Conservation (phyloP, 257 asterid genomes). For the Scutellaria minor region DNA sequence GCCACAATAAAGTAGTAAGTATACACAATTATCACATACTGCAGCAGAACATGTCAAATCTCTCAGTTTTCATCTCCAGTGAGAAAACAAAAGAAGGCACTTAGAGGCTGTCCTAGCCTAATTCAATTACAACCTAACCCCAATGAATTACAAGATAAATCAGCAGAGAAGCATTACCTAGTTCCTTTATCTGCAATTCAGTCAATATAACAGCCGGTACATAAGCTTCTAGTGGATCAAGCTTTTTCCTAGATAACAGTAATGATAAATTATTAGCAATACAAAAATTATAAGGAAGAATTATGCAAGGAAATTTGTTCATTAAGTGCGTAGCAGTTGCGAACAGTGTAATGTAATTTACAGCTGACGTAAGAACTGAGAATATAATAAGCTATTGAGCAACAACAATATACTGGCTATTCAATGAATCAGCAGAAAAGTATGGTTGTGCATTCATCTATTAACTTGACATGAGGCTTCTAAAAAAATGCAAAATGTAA, state of each 20-base stretch:
- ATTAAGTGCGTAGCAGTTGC: neutral
- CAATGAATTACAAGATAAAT: constrained; percentile 5
- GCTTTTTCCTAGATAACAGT: constrained; percentile 72
- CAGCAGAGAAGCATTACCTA: constrained; percentile 55
- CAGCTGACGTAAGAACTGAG: constrained; percentile 8
- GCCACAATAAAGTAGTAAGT: constrained; percentile 10
- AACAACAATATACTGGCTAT: neutral
- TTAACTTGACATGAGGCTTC: neutral
- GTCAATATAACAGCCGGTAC: constrained; percentile 89
- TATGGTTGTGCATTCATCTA: neutral
- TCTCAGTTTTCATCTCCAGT: neutral
- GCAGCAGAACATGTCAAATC: neutral
- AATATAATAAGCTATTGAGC: neutral
- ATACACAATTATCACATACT: neutral
- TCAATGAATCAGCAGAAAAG: constrained; percentile 6
- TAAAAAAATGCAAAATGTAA: neutral
- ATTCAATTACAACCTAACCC: neutral
- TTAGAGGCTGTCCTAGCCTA: neutral
- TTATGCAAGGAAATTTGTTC: neutral
- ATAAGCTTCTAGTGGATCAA: constrained; percentile 91
- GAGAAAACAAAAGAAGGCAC: neutral
- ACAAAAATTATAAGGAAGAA: neutral
- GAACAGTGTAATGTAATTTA: neutral
- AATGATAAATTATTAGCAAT: constrained; percentile 9
- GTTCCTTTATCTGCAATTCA: constrained; percentile 83